Conservation (phyloP, 345 rosid genomes). For the Rhodamnia rubescens region DNA sequence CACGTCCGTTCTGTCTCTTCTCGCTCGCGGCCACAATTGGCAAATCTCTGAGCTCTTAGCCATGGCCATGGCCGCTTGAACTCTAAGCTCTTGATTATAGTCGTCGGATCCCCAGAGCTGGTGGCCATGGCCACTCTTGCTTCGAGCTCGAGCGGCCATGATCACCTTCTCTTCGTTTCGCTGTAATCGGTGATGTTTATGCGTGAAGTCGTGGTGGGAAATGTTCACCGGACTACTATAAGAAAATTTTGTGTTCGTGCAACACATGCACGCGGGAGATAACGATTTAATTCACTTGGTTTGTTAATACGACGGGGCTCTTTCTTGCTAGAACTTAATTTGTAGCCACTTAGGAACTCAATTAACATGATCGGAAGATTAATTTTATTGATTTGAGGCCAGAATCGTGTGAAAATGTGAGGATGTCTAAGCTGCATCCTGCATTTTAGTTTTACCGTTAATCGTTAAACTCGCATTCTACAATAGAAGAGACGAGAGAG, state of each 20-base stretch:
- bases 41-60: neutral
- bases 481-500: neutral
- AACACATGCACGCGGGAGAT: neutral
- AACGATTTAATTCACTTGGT: neutral
- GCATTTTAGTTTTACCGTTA: neutral
- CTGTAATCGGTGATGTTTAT: neutral
- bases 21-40: fast-evolving
- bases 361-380: neutral
- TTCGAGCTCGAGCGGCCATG: neutral
- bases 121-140: neutral
- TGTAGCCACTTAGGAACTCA: neutral
- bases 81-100: neutral
- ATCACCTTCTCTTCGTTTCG: neutral
- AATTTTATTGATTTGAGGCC: neutral
- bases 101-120: neutral
- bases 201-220: neutral
- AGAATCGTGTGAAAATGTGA: neutral
- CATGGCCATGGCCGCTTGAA: neutral
- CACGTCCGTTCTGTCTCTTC: neutral
- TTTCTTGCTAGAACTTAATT: neutral
- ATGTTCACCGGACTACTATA: neutral
- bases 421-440: neutral
- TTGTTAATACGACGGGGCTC: neutral
- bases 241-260: neutral
- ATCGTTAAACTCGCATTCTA: neutral